Evolutionary conservation across 345 rosid genomes (phyloP), one percentile per base, ranked within the genome.

Genomic region (Anastatica hierochuntica): DNA sequence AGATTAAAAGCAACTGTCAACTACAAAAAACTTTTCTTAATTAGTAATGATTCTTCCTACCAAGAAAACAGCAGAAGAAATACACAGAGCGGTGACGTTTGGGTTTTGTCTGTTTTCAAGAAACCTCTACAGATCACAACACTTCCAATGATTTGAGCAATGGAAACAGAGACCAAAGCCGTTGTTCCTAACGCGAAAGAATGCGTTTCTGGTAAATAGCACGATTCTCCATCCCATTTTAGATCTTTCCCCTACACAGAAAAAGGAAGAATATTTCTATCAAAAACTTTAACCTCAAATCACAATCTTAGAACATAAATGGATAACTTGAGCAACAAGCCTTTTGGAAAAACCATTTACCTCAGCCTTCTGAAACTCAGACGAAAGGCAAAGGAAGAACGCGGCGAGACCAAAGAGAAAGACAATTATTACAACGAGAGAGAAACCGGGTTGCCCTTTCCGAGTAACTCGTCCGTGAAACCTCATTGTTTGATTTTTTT

Each of bases 301-400:
- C n/a, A n/a, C n/a, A n/a, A n/a, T 16, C 7, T 48, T 10, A 4
- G 19, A 39, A 24, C 51, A 35, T 17, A 40, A 15, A 64, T 38
- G 7, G 9, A 61, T 49, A 21, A 17, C 57, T 49, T 56, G 6
- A 29, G 33, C 0, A 37, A 29, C 40, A 66, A 45, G 61, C 36
- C 4, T 47, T 5, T 4, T 10, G 39, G 10, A 29, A 13, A 24
- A 50, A 2, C 10, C 2, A 3, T 9, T 11, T 26, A 89, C 95
- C 95, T 81, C 75, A 52, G 80, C 60, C 72, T 65, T 83, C 48
- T 77, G 75, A 45, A 68, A 48, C 64, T 83, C 95, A 8, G 97
- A 82, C 8, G 72, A 29, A 2, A 85, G 29, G 59, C 90, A 83
- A 0, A 74, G 72, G 23, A 69, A 23, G 38, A 79, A 70, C 9